These are phyloP conservation scores for Nothophytophthora sp. DNA, from an alignment of 352 stramenopile species.

Conservation along the genomic window DNA sequence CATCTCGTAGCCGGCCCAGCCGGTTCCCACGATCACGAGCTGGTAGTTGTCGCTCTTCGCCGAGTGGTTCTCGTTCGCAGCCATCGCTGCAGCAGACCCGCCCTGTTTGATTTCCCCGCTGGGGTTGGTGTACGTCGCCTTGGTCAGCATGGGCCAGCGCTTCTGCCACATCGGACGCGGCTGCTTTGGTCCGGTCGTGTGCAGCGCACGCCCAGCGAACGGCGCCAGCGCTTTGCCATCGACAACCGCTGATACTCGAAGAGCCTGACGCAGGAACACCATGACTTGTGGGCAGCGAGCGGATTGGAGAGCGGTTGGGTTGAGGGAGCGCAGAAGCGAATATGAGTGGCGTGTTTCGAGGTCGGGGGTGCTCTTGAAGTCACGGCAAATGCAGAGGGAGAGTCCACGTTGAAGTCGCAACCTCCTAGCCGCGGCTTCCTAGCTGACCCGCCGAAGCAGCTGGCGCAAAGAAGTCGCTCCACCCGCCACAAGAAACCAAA, in stretches of 20 bases:
- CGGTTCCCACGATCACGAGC: conserved; percentile 73
- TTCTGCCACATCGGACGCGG: conserved; percentile 25
- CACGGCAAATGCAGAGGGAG: conserved; percentile 6
- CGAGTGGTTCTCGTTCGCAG: conserved; percentile 18
- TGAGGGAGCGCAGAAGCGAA: conserved; percentile 9
- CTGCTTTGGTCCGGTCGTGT: conserved; percentile 16
- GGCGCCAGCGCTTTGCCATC: conserved; percentile 14
- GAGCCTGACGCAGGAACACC: conserved; percentile 14
- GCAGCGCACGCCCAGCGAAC: conserved; percentile 9
- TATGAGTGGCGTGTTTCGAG: conserved; percentile 8
- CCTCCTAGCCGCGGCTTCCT: not conserved
- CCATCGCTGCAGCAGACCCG: too few species aligned
- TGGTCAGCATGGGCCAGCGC: conserved; percentile 22
- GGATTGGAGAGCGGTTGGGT: not conserved
- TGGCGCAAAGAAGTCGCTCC: conserved; percentile 14
- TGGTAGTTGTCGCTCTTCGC: conserved; percentile 72
- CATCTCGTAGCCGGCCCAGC: conserved; percentile 81
- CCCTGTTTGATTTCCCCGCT: too few species aligned
- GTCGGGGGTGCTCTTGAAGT: conserved; percentile 3
- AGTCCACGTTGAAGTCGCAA: conserved; percentile 7
- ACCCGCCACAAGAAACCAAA: not conserved
- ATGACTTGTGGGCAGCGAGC: not conserved
- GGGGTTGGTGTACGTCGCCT: conserved; percentile 16
- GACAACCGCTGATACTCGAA: conserved; percentile 13
- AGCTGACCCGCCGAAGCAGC: too few species aligned